Evolutionary conservation across 23 red algal species (phyloP).

Genomic region (Gracilaria caudata): DNA sequence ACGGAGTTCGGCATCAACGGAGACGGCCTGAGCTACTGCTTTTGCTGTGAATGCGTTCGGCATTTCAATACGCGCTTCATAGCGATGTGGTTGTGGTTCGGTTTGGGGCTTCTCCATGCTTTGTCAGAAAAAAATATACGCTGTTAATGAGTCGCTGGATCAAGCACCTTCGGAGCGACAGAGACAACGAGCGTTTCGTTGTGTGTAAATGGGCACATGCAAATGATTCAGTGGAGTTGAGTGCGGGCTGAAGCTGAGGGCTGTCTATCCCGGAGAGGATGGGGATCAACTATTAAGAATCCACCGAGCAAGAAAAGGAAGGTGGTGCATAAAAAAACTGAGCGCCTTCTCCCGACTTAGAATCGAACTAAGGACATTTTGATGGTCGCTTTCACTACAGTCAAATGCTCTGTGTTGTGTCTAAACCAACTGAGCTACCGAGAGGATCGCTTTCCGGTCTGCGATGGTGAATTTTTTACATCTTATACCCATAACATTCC

Average conservation of each 20-base stretch:
- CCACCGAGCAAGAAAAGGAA: not conserved
- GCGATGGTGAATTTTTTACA: not conserved
- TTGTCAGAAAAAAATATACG: not conserved
- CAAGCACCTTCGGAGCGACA: too few species aligned
- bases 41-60: constrained; percentile 6
- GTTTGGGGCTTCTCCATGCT: not conserved
- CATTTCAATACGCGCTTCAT: constrained; percentile 36
- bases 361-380: constrained; percentile 54
- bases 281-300: too few species aligned
- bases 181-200: too few species aligned
- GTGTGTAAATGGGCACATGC: too few species aligned
- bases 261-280: too few species aligned
- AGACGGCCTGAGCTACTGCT: constrained; percentile 33
- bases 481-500: too few species aligned
- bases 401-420: constrained; percentile 74
- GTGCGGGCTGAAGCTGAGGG: too few species aligned
- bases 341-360: constrained; percentile 29
- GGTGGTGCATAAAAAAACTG: not conserved
- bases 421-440: constrained; percentile 76
- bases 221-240: too few species aligned
- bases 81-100: constrained; percentile 32
- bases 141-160: too few species aligned
- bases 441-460: not conserved
- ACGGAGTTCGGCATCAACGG: constrained; percentile 51
- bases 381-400: constrained; percentile 47